phyloP scores from a whole-genome alignment of 441 rosid genomes.

The Populus hybrid region DNA sequence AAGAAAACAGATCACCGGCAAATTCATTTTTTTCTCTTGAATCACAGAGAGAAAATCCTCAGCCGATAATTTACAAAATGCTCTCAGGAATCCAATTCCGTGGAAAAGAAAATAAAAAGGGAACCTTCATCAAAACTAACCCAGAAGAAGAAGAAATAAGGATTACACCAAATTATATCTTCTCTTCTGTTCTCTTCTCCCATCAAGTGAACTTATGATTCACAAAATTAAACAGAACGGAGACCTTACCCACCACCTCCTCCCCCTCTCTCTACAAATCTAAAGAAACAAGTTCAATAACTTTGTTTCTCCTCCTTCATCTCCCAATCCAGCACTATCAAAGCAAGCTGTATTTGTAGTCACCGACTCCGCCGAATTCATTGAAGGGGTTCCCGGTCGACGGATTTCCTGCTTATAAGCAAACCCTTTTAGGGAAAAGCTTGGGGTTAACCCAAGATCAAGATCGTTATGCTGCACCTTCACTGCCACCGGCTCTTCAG shows the following conservation, averaged over 20 bases:
- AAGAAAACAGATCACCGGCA: constrained; percentile 29
- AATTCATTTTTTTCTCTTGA: constrained; percentile 49
- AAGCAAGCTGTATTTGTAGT: constrained; percentile 70
- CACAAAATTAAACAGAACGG: constrained; percentile 3
- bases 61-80: constrained; percentile 39
- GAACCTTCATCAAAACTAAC: not conserved
- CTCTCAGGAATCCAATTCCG: constrained; percentile 44
- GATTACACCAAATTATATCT: constrained; percentile 11
- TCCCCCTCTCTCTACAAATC: constrained; percentile 15
- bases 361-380: constrained; percentile 84
- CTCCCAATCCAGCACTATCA: constrained; percentile 42
- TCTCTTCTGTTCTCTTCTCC: not conserved
- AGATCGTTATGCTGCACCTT: constrained; percentile 38
- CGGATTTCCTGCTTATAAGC: constrained; percentile 29
- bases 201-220: constrained; percentile 19
- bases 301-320: constrained; percentile 40
- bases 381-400: constrained; percentile 60
- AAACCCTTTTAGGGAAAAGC: constrained; percentile 14
- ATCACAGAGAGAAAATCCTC: constrained; percentile 45
- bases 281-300: constrained; percentile 56
- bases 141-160: constrained; percentile 9
- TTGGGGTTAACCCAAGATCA: constrained; percentile 50
- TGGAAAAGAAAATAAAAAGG: constrained; percentile 12
- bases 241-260: not conserved
- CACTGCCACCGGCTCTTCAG: constrained; percentile 21